Conservation (phyloP, 208 protist species). For the Tetramitus jugosus region DNA sequence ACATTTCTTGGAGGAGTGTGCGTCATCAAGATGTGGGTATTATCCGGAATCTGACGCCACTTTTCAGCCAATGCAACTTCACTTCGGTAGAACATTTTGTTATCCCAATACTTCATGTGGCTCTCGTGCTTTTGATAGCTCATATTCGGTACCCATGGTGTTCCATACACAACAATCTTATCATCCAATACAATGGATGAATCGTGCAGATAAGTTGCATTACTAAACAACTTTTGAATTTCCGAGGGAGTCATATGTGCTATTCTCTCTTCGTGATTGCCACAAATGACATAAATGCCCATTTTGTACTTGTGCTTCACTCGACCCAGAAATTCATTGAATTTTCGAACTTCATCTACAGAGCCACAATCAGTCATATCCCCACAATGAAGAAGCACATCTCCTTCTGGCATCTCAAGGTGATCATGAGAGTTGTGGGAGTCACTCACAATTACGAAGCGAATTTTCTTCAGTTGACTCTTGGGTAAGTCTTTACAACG, state of each 20-base stretch:
- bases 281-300: slow-evolving; percentile 31
- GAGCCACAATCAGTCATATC: slow-evolving; percentile 29
- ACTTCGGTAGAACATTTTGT: not conserved
- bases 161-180: not conserved
- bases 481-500: too few relatives aligned
- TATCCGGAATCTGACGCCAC: not conserved
- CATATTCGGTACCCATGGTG: slow-evolving; percentile 7
- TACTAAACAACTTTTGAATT: not conserved
- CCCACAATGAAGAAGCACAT: slow-evolving; percentile 34
- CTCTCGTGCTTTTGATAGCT: not conserved
- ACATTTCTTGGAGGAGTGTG: not conserved
- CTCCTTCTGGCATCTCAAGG: slow-evolving; percentile 29
- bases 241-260: not conserved
- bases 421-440: not conserved
- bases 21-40: not conserved
- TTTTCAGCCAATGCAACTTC: not conserved
- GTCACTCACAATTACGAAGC: not conserved
- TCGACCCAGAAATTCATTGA: slow-evolving; percentile 31
- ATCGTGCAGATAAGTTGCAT: slow-evolving; percentile 8
- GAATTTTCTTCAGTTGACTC: not conserved
- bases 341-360: slow-evolving; percentile 25
- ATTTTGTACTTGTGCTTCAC: slow-evolving; percentile 37
- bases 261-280: slow-evolving; percentile 16
- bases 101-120: not conserved
- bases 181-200: too few relatives aligned